phyloP scores from a whole-genome alignment of 352 stramenopile species.

The Phytophthora tubulina region DNA sequence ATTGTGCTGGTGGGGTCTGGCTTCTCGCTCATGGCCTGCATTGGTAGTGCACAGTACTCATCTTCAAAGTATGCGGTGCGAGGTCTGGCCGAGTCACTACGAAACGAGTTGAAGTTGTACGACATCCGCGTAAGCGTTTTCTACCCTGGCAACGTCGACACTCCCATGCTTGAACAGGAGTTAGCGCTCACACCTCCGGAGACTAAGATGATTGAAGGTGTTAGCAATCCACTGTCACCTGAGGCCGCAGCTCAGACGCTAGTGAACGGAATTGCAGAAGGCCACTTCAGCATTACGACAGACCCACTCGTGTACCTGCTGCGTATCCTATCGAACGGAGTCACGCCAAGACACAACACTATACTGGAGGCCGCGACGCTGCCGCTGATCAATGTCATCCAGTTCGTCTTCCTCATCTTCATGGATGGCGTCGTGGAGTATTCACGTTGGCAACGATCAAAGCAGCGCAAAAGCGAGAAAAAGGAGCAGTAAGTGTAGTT shows the following conservation, averaged over 20 bases:
- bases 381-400: constrained; percentile 46
- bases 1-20: constrained; percentile 61
- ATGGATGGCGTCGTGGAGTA: constrained; percentile 56
- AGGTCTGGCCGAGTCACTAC: constrained; percentile 62
- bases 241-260: constrained; percentile 48
- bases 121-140: constrained; percentile 54
- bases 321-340: constrained; percentile 56
- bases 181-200: constrained; percentile 49
- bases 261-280: constrained; percentile 47
- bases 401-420: constrained; percentile 49
- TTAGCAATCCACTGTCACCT: constrained; percentile 33
- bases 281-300: constrained; percentile 66
- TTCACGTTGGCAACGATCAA: constrained; percentile 36
- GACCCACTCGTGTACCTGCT: constrained; percentile 56
- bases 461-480: constrained; percentile 25
- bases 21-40: constrained; percentile 58
- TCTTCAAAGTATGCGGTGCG: constrained; percentile 65
- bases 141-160: constrained; percentile 63
- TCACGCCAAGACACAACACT: constrained; percentile 53
- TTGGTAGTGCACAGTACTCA: constrained; percentile 54
- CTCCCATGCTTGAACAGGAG: constrained; percentile 49
- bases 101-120: constrained; percentile 55
- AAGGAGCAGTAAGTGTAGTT: constrained; percentile 28
- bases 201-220: constrained; percentile 54
- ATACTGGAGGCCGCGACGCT: constrained; percentile 48